Percentiles rank a stretch among this genome's conserved stretches.
Evolutionary conservation across 768 basidiomycete species (phyloP).

Genomic region (Macrolepiota albuminosa): DNA sequence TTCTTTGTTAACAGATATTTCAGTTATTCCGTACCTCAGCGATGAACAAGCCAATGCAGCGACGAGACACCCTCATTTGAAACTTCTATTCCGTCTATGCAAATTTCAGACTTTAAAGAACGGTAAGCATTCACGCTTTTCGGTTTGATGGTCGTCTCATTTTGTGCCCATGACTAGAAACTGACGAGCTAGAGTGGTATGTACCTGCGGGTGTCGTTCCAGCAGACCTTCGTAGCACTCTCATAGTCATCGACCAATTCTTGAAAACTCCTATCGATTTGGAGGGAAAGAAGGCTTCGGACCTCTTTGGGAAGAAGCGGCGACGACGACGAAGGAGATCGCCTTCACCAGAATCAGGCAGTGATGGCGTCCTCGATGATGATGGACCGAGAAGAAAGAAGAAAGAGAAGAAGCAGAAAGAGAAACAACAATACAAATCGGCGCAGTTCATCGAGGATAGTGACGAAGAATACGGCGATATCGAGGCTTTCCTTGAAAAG

Average conservation of each 20-base stretch:
- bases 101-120: slow-evolving; percentile 66
- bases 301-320: slow-evolving; percentile 65
- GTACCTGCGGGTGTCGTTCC: slow-evolving; percentile 71
- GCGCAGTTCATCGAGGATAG: slow-evolving; percentile 92
- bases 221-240: slow-evolving; percentile 58
- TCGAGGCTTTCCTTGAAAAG: slow-evolving; percentile 76
- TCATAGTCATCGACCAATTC: slow-evolving; percentile 80
- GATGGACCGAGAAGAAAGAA: slow-evolving; percentile 41
- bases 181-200: slow-evolving; percentile 79
- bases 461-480: slow-evolving; percentile 77
- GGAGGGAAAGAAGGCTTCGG: slow-evolving; percentile 68
- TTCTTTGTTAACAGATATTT: neutral
- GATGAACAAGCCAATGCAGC: slow-evolving; percentile 77
- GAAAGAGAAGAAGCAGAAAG: slow-evolving; percentile 64
- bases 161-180: slow-evolving; percentile 32
- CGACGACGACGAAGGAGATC: slow-evolving; percentile 39
- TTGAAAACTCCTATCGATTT: slow-evolving; percentile 77
- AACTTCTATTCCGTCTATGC: slow-evolving; percentile 78
- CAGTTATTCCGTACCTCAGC: slow-evolving; percentile 71
- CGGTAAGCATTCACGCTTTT: slow-evolving; percentile 35
- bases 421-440: slow-evolving; percentile 66
- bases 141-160: neutral
- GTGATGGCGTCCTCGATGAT: slow-evolving; percentile 30
- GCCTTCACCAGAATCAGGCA: slow-evolving; percentile 41
- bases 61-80: slow-evolving; percentile 72